A percentile compares a stretch with the other conserved stretches of the same genome.
These are phyloP conservation scores for Alternaria alternata DNA, from an alignment of 2,329 filamentous ascomycete species.

Conservation along the genomic window DNA sequence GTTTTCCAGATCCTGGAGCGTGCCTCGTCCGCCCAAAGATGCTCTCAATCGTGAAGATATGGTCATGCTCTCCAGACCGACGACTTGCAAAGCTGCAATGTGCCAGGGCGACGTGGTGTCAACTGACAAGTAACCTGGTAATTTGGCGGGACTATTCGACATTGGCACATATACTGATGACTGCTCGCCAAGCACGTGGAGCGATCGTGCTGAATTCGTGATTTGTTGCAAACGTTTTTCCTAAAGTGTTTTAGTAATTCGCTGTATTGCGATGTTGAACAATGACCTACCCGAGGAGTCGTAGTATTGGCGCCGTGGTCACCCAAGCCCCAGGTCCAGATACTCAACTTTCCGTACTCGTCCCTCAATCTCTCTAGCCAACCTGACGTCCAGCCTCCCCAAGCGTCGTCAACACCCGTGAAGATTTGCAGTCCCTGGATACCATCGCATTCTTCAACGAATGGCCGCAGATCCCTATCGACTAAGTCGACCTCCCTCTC, in stretches of 20 bases:
- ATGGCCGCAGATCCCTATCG: constrained; percentile 85
- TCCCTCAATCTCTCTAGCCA: constrained; percentile 75
- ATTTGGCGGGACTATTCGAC: constrained; percentile 61
- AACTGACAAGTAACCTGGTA: constrained; percentile 67
- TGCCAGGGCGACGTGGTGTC: constrained; percentile 78
- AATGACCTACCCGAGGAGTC: constrained; percentile 53
- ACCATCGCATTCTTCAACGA: constrained; percentile 91
- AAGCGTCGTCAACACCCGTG: constrained; percentile 62
- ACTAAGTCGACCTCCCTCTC: constrained; percentile 75
- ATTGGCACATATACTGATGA: constrained; percentile 83
- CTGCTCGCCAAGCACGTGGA: constrained; percentile 73
- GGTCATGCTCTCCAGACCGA: constrained; percentile 80
- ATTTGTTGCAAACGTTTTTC: constrained; percentile 71
- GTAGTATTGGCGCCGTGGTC: constrained; percentile 54
- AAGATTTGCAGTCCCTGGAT: constrained; percentile 82
- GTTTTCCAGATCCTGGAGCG: constrained; percentile 70
- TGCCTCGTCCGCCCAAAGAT: constrained; percentile 54
- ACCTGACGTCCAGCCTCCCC: constrained; percentile 57
- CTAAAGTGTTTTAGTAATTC: constrained; percentile 46
- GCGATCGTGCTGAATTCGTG: constrained; percentile 76
- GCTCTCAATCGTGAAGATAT: constrained; percentile 74
- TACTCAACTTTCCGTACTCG: constrained; percentile 85
- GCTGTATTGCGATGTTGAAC: not conserved
- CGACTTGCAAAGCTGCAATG: constrained; percentile 75
- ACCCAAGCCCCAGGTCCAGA: constrained; percentile 89